Evolutionary conservation across 805 yeast species (phyloP).

Genomic region (Crinitomyces ghanaensis): DNA sequence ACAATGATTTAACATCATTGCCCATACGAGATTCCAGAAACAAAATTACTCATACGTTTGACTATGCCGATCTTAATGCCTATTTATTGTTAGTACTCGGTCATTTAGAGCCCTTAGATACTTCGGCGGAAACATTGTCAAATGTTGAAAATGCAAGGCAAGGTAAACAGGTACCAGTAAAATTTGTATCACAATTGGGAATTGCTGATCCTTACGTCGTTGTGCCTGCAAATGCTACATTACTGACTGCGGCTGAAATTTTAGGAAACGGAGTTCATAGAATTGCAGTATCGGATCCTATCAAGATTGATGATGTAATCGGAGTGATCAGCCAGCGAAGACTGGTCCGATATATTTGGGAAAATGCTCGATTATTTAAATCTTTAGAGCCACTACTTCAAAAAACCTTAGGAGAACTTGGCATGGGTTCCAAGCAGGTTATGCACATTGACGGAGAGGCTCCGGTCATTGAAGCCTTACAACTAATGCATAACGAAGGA

Average conservation of each 20-base stretch:
- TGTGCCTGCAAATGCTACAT: constrained; percentile 46
- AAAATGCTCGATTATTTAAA: constrained; percentile 78
- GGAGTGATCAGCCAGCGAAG: constrained; percentile 91
- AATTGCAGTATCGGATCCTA: constrained; percentile 59
- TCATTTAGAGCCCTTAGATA: constrained; percentile 33
- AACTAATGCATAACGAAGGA: constrained; percentile 71
- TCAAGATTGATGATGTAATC: constrained; percentile 43
- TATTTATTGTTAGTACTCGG: constrained; percentile 77
- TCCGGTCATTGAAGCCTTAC: constrained; percentile 72
- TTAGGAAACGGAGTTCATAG: constrained; percentile 95
- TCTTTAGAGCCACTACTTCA: constrained; percentile 65
- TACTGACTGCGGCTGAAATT: constrained; percentile 68
- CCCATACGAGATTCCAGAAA: constrained; percentile 46
- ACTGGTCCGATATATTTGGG: constrained; percentile 77
- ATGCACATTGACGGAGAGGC: constrained; percentile 81
- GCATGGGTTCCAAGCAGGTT: constrained; percentile 63
- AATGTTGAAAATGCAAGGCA: constrained; percentile 54
- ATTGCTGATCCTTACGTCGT: constrained; percentile 84
- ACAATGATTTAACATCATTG: constrained; percentile 68
- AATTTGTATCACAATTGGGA: constrained; percentile 71
- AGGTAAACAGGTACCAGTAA: constrained; percentile 87
- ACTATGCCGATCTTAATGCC: constrained; percentile 82
- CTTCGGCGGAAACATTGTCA: constrained; percentile 21
- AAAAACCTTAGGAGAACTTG: constrained; percentile 55
- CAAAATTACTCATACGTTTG: constrained; percentile 49